Evolutionary conservation across 1,139 yeast genomes (phyloP).

Genomic region (Kurtzmaniella natalensis): DNA sequence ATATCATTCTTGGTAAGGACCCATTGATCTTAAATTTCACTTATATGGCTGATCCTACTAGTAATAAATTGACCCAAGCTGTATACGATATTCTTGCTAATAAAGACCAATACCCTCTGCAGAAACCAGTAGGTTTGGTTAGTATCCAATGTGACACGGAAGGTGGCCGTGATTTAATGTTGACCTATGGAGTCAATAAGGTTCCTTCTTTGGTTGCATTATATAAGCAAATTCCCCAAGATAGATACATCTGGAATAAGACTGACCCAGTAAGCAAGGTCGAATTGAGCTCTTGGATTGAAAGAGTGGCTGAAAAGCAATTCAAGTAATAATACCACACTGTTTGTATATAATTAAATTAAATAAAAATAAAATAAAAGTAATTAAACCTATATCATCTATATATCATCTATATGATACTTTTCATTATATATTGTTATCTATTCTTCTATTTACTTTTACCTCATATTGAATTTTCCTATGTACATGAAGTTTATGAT

Average conservation of each 20-base stretch:
- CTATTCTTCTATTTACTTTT: too few species aligned
- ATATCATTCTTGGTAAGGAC: constrained; percentile 46
- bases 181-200: constrained; percentile 53
- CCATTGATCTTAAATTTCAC: constrained; percentile 76
- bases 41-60: constrained; percentile 56
- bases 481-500: too few species aligned
- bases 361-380: too few species aligned
- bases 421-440: too few species aligned
- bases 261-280: constrained; percentile 46
- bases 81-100: constrained; percentile 53
- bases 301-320: constrained; percentile 14
- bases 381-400: background rate
- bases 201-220: constrained; percentile 69
- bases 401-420: too few species aligned
- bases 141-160: constrained; percentile 67
- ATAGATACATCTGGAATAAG: constrained; percentile 40
- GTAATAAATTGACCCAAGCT: constrained; percentile 61
- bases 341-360: constrained; percentile 1
- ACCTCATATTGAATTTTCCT: too few species aligned
- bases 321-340: constrained; percentile 5
- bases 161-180: constrained; percentile 55
- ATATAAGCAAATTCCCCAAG: constrained; percentile 61
- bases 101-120: constrained; percentile 43
- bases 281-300: constrained; percentile 56
- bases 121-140: constrained; percentile 49